Percentiles rank a stretch among this genome's conserved stretches.
These are phyloP conservation scores for Scheffersomyces coipomensis DNA, from an alignment of 805 yeast genomes.

Conservation along the genomic window DNA sequence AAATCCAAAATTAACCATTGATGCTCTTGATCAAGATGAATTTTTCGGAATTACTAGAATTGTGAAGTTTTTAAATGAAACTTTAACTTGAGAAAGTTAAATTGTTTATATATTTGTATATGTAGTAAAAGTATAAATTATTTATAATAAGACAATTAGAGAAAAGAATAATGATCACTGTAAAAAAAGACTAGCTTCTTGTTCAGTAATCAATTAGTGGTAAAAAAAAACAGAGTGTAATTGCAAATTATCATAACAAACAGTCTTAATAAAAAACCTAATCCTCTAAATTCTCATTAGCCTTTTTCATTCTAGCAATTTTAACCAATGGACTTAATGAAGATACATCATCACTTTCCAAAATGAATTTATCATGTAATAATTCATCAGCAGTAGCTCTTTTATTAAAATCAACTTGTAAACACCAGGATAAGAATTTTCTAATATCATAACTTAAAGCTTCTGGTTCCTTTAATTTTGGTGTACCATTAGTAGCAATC, in stretches of 20 bases:
- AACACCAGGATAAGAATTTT: constrained; percentile 70
- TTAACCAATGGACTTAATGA: constrained; percentile 73
- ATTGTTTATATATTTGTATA: too few relatives aligned
- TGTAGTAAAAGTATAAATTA: neutral
- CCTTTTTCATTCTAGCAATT: constrained; percentile 67
- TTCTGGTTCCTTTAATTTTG: constrained; percentile 86
- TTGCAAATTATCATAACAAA: too few relatives aligned
- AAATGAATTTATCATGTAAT: constrained; percentile 62
- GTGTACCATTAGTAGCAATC: constrained; percentile 97
- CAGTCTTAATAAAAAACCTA: too few relatives aligned
- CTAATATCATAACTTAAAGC: constrained; percentile 64
- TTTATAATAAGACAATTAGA: neutral
- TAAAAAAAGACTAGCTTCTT: neutral
- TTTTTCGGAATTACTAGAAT: constrained; percentile 24
- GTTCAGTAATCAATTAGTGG: too few relatives aligned
- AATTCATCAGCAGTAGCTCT: constrained; percentile 78
- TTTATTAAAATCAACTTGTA: constrained; percentile 79
- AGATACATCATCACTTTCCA: constrained; percentile 57
- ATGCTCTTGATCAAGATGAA: constrained; percentile 8
- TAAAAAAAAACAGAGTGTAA: too few relatives aligned
- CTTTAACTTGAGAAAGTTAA: too few relatives aligned
- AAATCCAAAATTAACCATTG: constrained; percentile 4
- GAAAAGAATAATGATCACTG: neutral
- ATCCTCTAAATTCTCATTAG: constrained; percentile 20
- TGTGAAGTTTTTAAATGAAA: constrained; percentile 22